Evolutionary conservation across 805 yeast species (phyloP).

Genomic region (Suhomyces xylopsoci): DNA sequence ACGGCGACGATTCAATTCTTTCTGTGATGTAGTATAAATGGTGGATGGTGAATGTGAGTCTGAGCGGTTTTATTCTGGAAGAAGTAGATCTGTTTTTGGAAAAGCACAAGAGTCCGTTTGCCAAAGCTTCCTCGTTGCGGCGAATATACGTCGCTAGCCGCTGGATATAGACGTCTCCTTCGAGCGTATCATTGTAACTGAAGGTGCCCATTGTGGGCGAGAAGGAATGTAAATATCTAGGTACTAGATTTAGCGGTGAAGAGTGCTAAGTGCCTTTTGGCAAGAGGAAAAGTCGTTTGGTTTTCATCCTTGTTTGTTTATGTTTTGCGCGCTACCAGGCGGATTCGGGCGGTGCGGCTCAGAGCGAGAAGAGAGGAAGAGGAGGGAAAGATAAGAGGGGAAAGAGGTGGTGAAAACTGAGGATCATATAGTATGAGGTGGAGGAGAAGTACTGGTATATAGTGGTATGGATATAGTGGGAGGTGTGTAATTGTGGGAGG

Average conservation of each 20-base stretch:
- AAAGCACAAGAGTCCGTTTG: conserved; percentile 56
- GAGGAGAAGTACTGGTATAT: too few species aligned
- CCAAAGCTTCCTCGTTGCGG: conserved; percentile 55
- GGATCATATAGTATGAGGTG: too few species aligned
- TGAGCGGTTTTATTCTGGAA: conserved; percentile 45
- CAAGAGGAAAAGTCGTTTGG: background rate
- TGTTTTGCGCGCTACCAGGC: conserved; percentile 1
- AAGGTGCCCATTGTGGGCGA: conserved; percentile 19
- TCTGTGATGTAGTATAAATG: conserved; percentile 63
- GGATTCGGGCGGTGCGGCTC: background rate
- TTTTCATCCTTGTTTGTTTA: background rate
- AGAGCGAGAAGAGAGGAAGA: background rate
- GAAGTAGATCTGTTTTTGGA: conserved; percentile 32
- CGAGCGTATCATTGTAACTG: conserved; percentile 36
- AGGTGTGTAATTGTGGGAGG: background rate
- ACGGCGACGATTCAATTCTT: conserved; percentile 48
- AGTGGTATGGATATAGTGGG: background rate
- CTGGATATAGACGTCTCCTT: conserved; percentile 58
- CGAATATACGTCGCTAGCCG: conserved; percentile 52
- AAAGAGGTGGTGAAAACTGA: background rate
- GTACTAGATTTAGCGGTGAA: too few species aligned
- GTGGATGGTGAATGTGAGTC: conserved; percentile 58
- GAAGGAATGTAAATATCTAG: background rate
- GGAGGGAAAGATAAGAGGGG: background rate
- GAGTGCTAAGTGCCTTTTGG: too few species aligned